These are phyloP conservation scores for Dentipellis fragilis DNA, from an alignment of 768 basidiomycete genomes.

Conservation along the genomic window DNA sequence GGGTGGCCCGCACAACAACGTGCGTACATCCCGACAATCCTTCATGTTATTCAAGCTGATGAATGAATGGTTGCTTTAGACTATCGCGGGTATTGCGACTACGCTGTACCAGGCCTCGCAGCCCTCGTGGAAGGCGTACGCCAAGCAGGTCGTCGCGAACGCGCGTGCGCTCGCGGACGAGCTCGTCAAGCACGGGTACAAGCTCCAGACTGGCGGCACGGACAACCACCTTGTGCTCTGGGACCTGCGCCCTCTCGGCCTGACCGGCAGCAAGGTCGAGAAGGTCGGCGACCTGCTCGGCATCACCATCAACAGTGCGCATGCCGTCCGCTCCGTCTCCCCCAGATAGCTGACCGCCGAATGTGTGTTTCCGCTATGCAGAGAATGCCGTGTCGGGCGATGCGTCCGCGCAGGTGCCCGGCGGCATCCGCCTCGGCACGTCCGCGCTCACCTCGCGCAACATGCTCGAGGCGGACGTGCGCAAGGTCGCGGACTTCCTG, in stretches of 20 bases:
- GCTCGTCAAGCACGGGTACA: slow-evolving; percentile 78
- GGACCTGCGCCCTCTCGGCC: slow-evolving; percentile 89
- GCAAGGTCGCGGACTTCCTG: slow-evolving; percentile 80
- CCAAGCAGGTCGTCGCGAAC: slow-evolving; percentile 89
- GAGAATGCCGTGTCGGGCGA: slow-evolving; percentile 98
- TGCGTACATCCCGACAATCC: slow-evolving; percentile 24
- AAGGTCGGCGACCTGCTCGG: slow-evolving; percentile 95
- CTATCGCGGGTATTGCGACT: slow-evolving; percentile 92
- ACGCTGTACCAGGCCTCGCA: slow-evolving; percentile 84
- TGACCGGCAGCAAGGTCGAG: slow-evolving; percentile 98
- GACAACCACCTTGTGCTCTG: slow-evolving; percentile 98
- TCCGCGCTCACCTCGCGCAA: slow-evolving; percentile 90
- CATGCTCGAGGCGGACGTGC: slow-evolving; percentile 84
- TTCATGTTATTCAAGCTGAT: neutral
- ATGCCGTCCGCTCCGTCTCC: neutral
- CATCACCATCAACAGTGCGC: slow-evolving; percentile 91
- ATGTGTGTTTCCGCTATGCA: slow-evolving; percentile 20
- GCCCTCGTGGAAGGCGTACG: slow-evolving; percentile 85
- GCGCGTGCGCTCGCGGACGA: slow-evolving; percentile 65
- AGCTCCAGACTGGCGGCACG: slow-evolving; percentile 92
- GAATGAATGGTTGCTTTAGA: slow-evolving; percentile 30
- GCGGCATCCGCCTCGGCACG: slow-evolving; percentile 94
- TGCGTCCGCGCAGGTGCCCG: slow-evolving; percentile 89
- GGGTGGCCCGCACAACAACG: slow-evolving; percentile 98
- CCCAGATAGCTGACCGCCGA: neutral